phyloP scores from a whole-genome alignment of 1,284 basidiomycete genomes.

The Xerocomus nothofagi region DNA sequence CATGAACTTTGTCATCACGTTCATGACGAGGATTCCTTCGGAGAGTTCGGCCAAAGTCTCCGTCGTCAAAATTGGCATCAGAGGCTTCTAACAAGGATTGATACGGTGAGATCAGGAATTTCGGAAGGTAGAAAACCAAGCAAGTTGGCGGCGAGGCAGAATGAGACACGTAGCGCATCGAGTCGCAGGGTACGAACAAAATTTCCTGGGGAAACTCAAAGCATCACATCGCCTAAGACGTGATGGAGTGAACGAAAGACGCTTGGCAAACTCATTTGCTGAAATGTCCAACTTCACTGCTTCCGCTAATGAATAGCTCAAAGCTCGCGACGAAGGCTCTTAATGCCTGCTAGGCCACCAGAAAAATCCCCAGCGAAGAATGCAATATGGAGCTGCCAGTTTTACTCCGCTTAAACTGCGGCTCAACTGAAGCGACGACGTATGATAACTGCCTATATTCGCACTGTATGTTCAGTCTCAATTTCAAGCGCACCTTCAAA shows the following conservation, averaged over 20 bases:
- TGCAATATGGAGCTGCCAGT: slow-evolving; percentile 25
- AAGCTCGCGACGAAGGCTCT: slow-evolving; percentile 40
- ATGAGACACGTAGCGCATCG: slow-evolving; percentile 39
- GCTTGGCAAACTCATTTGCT: slow-evolving; percentile 32
- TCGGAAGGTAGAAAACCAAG: slow-evolving; percentile 40
- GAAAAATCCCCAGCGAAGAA: slow-evolving; percentile 23
- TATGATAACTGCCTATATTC: slow-evolving; percentile 36
- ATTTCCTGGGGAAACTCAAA: slow-evolving; percentile 29
- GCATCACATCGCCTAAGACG: slow-evolving; percentile 18
- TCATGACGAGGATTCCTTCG: slow-evolving; percentile 57
- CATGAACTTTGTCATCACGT: slow-evolving; percentile 80
- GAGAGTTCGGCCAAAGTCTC: slow-evolving; percentile 49
- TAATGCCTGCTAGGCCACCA: slow-evolving; percentile 25
- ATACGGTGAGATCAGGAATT: slow-evolving; percentile 53
- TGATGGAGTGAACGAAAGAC: slow-evolving; percentile 20
- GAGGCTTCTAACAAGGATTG: slow-evolving; percentile 57
- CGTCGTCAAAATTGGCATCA: slow-evolving; percentile 55
- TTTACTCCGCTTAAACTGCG: slow-evolving; percentile 31
- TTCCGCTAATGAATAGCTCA: slow-evolving; percentile 48
- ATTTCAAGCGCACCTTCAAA: slow-evolving; percentile 80
- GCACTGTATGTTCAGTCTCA: slow-evolving; percentile 48
- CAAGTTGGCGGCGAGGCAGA: slow-evolving; percentile 43
- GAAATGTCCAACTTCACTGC: slow-evolving; percentile 38
- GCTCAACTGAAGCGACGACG: slow-evolving; percentile 37
- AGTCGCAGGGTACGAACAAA: slow-evolving; percentile 29